A percentile compares a stretch with the other conserved stretches of the same genome.
Conservation (phyloP, 108 stramenopile genomes). For the Aurantiochytrium sp. region DNA sequence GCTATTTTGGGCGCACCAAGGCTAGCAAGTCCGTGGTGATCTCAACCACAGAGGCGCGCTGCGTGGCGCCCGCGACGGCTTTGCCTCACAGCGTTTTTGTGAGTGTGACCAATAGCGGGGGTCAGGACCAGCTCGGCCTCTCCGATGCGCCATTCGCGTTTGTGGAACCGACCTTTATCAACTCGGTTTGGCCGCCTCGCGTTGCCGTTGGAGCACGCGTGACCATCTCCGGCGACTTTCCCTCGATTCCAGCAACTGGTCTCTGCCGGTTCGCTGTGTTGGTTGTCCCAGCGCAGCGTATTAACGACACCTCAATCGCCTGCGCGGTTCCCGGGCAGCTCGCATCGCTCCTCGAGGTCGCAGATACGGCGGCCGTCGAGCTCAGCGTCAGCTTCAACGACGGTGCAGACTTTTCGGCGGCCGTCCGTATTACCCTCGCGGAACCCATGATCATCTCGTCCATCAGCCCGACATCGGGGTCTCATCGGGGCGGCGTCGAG, state of each 20-base stretch:
- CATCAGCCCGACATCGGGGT: not conserved
- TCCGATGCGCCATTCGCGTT: not conserved
- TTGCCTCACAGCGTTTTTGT: not conserved
- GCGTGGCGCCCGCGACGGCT: not conserved
- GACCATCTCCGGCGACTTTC: not conserved
- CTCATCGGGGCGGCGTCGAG: not conserved
- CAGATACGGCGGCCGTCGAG: not conserved
- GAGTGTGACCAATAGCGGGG: not conserved
- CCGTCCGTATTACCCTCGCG: not conserved
- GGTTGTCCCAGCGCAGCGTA: not conserved
- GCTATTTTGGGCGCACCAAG: not conserved
- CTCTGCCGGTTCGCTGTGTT: not conserved
- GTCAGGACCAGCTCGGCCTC: not conserved
- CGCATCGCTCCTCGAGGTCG: not conserved
- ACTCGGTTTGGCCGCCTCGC: not conserved
- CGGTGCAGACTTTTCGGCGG: not conserved
- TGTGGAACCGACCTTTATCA: not conserved
- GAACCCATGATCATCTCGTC: not conserved
- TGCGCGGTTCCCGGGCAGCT: not conserved
- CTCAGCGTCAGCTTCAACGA: not conserved
- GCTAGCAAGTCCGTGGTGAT: not conserved
- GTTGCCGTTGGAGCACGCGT: not conserved
- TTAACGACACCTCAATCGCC: not conserved
- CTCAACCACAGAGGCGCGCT: not conserved
- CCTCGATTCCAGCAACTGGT: not conserved